phyloP scores from a whole-genome alignment of 2,329 filamentous ascomycete species.

The Coniochaeta pulveracea region DNA sequence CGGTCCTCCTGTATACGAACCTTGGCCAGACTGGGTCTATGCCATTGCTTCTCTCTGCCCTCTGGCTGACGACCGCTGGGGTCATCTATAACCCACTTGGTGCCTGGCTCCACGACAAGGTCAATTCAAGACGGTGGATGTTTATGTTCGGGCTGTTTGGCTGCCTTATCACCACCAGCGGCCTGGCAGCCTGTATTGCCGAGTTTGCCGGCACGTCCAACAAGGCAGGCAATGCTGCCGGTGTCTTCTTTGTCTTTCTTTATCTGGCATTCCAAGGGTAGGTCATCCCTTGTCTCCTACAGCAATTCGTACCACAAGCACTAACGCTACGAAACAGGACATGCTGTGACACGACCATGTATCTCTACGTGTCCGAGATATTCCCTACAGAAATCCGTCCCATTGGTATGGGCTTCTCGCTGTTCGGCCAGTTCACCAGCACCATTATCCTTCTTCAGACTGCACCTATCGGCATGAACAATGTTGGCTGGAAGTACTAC shows the following conservation, averaged over 20 bases:
- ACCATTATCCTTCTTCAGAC: conserved; percentile 37
- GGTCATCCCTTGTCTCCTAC: conserved; percentile 6
- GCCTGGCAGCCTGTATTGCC: conserved; percentile 24
- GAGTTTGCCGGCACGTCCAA: conserved; percentile 22
- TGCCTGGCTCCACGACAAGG: conserved; percentile 33
- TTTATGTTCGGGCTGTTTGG: conserved; percentile 27
- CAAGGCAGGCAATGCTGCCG: conserved; percentile 24
- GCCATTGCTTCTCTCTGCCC: conserved; percentile 25
- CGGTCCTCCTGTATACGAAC: conserved; percentile 25
- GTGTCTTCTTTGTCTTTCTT: conserved; percentile 31
- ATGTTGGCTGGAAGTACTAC: conserved; percentile 38
- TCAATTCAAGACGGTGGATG: conserved; percentile 33
- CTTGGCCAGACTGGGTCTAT: conserved; percentile 26
- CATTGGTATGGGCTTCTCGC: conserved; percentile 37
- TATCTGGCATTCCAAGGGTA: conserved; percentile 37
- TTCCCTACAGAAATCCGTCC: conserved; percentile 35
- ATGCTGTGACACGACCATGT: conserved; percentile 26
- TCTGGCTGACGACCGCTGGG: conserved; percentile 32
- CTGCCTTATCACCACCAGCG: conserved; percentile 22
- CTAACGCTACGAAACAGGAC: not conserved
- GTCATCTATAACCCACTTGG: conserved; percentile 36
- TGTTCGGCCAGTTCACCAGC: conserved; percentile 36
- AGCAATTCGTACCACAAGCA: not conserved
- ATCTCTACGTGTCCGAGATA: conserved; percentile 25
- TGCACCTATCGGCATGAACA: conserved; percentile 27